Evolutionary conservation across 345 rosid genomes (phyloP).

Genomic region (Populus simonii): DNA sequence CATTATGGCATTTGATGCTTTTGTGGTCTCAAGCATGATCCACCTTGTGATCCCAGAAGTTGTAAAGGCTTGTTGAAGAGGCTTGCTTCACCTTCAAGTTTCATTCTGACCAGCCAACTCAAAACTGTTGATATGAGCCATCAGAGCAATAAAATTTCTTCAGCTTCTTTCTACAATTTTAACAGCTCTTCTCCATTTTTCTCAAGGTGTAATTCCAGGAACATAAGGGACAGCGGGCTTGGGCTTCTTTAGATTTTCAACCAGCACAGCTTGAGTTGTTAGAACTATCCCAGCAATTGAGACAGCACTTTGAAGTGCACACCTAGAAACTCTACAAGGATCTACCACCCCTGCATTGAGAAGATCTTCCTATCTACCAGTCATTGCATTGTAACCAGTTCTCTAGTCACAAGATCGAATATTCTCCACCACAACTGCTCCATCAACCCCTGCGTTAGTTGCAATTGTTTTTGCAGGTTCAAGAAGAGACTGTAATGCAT

Average conservation of each 20-base stretch:
- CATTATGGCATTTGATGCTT: background rate
- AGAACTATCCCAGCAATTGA: constrained; percentile 74
- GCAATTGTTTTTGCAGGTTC: constrained; percentile 81
- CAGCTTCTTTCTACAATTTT: background rate
- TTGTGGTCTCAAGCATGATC: background rate
- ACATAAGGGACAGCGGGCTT: constrained; percentile 56
- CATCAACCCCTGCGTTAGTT: constrained; percentile 71
- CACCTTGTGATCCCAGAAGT: background rate
- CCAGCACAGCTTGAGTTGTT: constrained; percentile 81
- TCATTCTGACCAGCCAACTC: background rate
- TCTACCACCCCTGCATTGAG: constrained; percentile 61
- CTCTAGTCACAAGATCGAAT: constrained; percentile 53
- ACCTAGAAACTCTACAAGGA: constrained; percentile 74
- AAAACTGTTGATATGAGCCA: background rate
- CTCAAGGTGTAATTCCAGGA: constrained; percentile 67
- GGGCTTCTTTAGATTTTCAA: constrained; percentile 60
- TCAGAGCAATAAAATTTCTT: background rate
- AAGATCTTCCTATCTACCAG: constrained; percentile 69
- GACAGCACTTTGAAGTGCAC: constrained; percentile 77
- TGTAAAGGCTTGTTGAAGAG: background rate
- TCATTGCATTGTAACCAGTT: constrained; percentile 81
- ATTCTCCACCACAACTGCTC: constrained; percentile 69
- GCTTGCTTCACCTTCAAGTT: background rate
- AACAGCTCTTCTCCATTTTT: background rate
- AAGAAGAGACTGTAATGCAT: constrained; percentile 53